A percentile compares a stretch with the other conserved stretches of the same genome.
These are phyloP conservation scores for Talaromyces liani DNA, from an alignment of 495 filamentous ascomycete genomes.

Conservation along the genomic window DNA sequence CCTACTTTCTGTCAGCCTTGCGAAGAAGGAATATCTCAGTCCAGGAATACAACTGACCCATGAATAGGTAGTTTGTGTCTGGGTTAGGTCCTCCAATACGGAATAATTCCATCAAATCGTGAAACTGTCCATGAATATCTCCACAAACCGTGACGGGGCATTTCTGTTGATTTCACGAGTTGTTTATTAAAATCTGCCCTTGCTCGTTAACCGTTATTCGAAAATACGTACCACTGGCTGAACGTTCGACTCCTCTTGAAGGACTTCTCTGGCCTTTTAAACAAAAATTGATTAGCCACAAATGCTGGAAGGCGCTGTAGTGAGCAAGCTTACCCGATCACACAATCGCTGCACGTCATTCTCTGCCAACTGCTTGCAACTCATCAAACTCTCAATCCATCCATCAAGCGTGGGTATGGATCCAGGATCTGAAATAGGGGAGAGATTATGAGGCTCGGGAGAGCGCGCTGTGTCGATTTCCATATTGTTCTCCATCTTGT, in stretches of 20 bases:
- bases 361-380: conserved; percentile 95
- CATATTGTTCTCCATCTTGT: conserved; percentile 93
- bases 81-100: conserved; percentile 87
- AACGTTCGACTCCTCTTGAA: conserved; percentile 96
- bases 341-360: conserved; percentile 91
- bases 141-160: conserved; percentile 91
- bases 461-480: conserved; percentile 76
- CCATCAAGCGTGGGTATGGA: conserved; percentile 91
- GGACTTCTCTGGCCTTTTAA: conserved; percentile 80
- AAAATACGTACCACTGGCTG: conserved; percentile 83
- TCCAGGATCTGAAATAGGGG: conserved; percentile 69
- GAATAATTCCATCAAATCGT: conserved; percentile 92
- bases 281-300: not conserved
- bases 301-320: not conserved
- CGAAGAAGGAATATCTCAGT: not conserved
- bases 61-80: conserved; percentile 93
- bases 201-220: conserved; percentile 2
- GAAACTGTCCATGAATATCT: conserved; percentile 91
- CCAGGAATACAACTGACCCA: conserved; percentile 52
- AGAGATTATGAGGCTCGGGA: conserved; percentile 70
- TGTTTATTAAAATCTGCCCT: not conserved
- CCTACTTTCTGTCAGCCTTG: conserved; percentile 39
- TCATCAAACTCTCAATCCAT: conserved; percentile 98
- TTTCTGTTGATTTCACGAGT: conserved; percentile 51
- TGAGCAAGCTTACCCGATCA: conserved; percentile 69